Base-by-base conservation (phyloP, 148 eudicot genomes). In the Vaccinium macrocarpon region DNA sequence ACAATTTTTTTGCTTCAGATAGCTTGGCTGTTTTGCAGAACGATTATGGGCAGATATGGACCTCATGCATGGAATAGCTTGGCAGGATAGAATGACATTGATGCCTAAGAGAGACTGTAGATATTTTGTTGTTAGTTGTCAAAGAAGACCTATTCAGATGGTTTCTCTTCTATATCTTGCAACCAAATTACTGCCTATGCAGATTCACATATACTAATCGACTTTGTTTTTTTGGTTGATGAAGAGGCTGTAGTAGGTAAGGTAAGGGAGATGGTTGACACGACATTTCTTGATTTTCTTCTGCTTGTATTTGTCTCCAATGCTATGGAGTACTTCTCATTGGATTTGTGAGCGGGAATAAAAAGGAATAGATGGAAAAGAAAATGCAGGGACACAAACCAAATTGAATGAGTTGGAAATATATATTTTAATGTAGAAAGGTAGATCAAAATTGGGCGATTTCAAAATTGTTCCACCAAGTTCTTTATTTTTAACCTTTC, bases 21-120 rank as follows among this genome's bases (percentile, higher is more conserved):
- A 66, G 16, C 72, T 12, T 66, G 35, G 72, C 35, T 66, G 72
- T 66, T 66, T 66, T 66, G 72, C 72, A 66, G 72, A 66, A 25
- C 35, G 32, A 25, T 66, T 12, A 13, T 27, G 13, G 35, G 32
- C 11, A 64, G 32, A 64, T 2, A 25, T 9, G 0, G 32, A 66
- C 72, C 35, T 53, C 16, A 14, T 53, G 57, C 16, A 14, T 66
- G 72, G 68, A 21, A 61, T 61, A 61, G 68, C 68, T 61, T 61
- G 68, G 68, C 68, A 8, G 68, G 68, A 61, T 61, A 61, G 25
- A 61, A 25, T 59, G 64, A n/a, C 68, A 61, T 61, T 61, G 68
- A 61, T 66, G 72, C 72, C 72, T 66, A 66, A 10, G 35, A 66
- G 72, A 53, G 14, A 66, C 16, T 66, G 72, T 66, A 66, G 72